Evolutionary conservation across 768 basidiomycete genomes (phyloP).

Genomic region (Cytidiella melzeri): DNA sequence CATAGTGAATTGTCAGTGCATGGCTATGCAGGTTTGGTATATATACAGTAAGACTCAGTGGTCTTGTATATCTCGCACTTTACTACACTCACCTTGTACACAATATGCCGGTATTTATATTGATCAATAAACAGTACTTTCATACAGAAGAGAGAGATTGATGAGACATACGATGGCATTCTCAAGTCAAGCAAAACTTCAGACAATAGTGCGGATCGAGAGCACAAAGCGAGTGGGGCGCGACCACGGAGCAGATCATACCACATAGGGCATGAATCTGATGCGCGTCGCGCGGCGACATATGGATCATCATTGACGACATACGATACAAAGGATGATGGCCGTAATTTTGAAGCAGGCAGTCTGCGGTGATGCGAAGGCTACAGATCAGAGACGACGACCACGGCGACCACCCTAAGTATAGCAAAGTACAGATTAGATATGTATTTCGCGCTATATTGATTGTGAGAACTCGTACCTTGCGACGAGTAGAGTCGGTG

Average conservation of each 20-base stretch:
- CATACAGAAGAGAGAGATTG: too few species aligned
- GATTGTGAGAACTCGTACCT: slow-evolving; percentile 46
- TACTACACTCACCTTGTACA: too few species aligned
- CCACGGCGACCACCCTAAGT: slow-evolving; percentile 95
- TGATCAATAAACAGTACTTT: too few species aligned
- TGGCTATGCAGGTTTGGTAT: too few species aligned
- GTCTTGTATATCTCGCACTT: too few species aligned
- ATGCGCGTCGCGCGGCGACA: slow-evolving; percentile 89
- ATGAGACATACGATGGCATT: too few species aligned
- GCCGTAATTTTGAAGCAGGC: slow-evolving; percentile 24
- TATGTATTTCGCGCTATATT: not conserved
- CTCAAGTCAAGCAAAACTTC: too few species aligned
- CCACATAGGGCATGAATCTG: slow-evolving; percentile 48
- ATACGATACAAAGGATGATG: slow-evolving; percentile 32
- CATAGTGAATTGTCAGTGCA: too few species aligned
- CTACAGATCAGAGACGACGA: slow-evolving; percentile 71
- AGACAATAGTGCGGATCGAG: not conserved
- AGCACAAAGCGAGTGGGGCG: slow-evolving; percentile 15
- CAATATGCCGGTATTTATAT: too few species aligned
- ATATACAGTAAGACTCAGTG: too few species aligned
- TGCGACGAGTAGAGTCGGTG: slow-evolving; percentile 94
- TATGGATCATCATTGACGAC: slow-evolving; percentile 37
- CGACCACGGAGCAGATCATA: slow-evolving; percentile 85
- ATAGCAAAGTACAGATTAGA: slow-evolving; percentile 4
- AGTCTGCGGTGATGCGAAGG: slow-evolving; percentile 13